Conservation (phyloP, 2,329 filamentous ascomycete genomes). For the Aspergillus hortae region DNA sequence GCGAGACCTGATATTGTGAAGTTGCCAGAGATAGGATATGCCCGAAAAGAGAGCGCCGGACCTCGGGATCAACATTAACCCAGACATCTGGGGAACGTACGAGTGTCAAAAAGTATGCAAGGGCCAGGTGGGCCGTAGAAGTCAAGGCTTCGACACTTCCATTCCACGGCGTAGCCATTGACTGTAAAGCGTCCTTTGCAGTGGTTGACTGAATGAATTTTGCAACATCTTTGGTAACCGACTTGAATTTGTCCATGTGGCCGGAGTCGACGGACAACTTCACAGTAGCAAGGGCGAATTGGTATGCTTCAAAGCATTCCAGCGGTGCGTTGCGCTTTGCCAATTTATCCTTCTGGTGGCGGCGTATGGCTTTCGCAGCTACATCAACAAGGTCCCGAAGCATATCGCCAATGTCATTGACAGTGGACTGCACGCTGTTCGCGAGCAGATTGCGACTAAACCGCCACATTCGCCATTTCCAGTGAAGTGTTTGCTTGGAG, state of each 20-base stretch:
- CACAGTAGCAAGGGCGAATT: constrained; percentile 26
- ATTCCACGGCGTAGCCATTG: constrained; percentile 32
- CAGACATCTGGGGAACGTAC: constrained; percentile 29
- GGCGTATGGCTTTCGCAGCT: constrained; percentile 27
- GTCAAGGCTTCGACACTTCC: constrained; percentile 35
- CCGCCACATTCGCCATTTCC: constrained; percentile 43
- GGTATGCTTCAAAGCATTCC: constrained; percentile 38
- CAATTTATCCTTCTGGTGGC: constrained; percentile 24
- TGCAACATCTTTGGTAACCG: constrained; percentile 22
- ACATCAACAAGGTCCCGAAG: constrained; percentile 22
- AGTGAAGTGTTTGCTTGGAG: constrained; percentile 29
- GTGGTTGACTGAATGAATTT: constrained; percentile 23
- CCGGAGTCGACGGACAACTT: constrained; percentile 18
- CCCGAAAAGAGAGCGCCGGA: constrained; percentile 30
- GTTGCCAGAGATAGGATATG: constrained; percentile 30
- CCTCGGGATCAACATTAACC: constrained; percentile 26
- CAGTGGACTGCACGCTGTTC: constrained; percentile 22
- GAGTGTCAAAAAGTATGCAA: constrained; percentile 34
- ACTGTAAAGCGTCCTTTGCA: constrained; percentile 21
- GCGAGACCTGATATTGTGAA: constrained; percentile 23
- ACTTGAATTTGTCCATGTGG: constrained; percentile 22
- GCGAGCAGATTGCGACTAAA: constrained; percentile 32
- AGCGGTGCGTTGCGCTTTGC: constrained; percentile 24
- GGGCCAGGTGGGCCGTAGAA: constrained; percentile 25
- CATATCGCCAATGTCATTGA: constrained; percentile 17